Conservation (phyloP, 257 asterid genomes). For the Petunia axillaris region DNA sequence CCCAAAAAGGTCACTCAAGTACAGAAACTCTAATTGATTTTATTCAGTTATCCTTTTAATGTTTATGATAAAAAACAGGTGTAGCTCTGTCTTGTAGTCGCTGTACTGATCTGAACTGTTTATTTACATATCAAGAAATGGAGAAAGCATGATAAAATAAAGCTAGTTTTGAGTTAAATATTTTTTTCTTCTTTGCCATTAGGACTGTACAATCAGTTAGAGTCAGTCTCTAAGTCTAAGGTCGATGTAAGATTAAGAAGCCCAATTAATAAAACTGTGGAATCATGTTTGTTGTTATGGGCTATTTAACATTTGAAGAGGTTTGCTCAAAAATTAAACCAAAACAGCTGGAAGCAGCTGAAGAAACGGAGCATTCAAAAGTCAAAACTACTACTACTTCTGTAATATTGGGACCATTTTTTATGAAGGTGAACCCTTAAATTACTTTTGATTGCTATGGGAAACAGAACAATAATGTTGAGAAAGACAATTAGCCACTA, state of each 20-base stretch:
- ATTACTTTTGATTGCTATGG: neutral
- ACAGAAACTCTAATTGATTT: no score
- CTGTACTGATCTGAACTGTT: no score
- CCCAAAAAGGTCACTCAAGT: no score
- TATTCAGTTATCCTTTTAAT: no score
- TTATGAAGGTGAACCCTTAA: neutral
- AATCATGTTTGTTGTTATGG: neutral
- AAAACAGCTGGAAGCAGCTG: neutral
- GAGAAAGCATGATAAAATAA: no score
- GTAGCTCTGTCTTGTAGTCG: no score
- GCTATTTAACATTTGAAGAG: neutral
- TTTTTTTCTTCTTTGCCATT: no score
- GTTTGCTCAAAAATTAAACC: neutral
- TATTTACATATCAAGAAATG: no score
- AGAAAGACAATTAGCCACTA: slow-evolving; percentile 21
- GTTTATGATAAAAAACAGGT: no score
- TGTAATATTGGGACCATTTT: slow-evolving; percentile 1
- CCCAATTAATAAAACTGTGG: slow-evolving; percentile 1
- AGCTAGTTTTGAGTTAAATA: no score
- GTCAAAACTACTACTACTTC: neutral
- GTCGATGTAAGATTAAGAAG: neutral
- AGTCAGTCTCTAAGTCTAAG: no score
- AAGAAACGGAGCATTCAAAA: slow-evolving; percentile 9
- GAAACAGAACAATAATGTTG: neutral
- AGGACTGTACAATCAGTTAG: no score